Conservation (phyloP, 2,329 filamentous ascomycete species). For the Fusarium sublunatum region DNA sequence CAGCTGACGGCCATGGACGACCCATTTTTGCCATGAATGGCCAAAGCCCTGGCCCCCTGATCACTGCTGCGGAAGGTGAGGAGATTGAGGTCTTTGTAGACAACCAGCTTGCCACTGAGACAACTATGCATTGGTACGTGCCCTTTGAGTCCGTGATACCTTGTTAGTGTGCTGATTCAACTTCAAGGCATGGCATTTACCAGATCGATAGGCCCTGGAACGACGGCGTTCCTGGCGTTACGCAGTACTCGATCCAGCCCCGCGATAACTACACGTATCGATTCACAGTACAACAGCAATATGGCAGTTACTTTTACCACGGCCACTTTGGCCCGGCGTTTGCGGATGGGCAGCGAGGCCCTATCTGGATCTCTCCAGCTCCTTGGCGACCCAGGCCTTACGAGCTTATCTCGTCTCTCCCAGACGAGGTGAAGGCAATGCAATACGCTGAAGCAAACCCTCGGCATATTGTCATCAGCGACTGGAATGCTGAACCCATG, state of each 20-base stretch:
- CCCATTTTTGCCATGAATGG: too few relatives aligned
- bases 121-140: too few relatives aligned
- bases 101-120: too few relatives aligned
- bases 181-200: constrained; percentile 3
- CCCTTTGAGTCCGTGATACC: too few relatives aligned
- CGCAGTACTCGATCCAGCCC: constrained; percentile 3
- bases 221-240: constrained; percentile 6
- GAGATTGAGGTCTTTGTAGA: too few relatives aligned
- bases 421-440: neutral
- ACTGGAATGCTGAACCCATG: constrained; percentile 5
- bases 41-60: too few relatives aligned
- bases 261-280: constrained; percentile 5
- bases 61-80: too few relatives aligned
- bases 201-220: constrained; percentile 4
- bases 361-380: constrained; percentile 1
- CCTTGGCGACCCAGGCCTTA: constrained; percentile 1
- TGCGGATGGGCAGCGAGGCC: neutral
- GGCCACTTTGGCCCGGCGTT: constrained; percentile 3
- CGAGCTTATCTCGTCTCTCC: neutral
- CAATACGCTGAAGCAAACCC: neutral
- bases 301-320: constrained; percentile 6
- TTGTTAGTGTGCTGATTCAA: too few relatives aligned
- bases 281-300: neutral
- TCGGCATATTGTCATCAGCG: neutral
- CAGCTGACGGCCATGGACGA: too few relatives aligned